phyloP scores from a whole-genome alignment of 129 eudicot species.

The Chrysanthemum makinoi region DNA sequence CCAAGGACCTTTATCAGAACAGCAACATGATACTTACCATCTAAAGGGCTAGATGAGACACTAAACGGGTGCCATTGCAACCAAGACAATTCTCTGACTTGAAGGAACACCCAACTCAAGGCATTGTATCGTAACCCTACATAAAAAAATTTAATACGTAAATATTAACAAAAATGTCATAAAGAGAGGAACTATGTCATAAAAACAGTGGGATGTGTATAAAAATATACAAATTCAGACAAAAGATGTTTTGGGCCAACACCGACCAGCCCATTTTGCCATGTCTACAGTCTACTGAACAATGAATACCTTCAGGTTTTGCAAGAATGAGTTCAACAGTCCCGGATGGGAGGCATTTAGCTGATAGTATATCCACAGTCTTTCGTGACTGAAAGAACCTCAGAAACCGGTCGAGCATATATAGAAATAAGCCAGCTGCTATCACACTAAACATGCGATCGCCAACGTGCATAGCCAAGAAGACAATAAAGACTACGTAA shows the following conservation, averaged over 20 bases:
- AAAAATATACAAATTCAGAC: too few relatives aligned
- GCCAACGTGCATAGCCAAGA: conserved; percentile 81
- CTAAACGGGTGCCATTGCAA: conserved; percentile 98
- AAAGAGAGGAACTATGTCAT: not conserved
- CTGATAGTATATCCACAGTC: conserved; percentile 66
- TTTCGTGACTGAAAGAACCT: conserved; percentile 75
- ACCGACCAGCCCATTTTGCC: not conserved
- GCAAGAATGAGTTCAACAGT: conserved; percentile 70
- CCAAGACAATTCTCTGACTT: conserved; percentile 72
- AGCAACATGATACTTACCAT: conserved; percentile 64
- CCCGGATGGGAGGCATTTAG: conserved; percentile 74
- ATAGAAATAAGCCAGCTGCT: conserved; percentile 69
- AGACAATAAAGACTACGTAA: conserved; percentile 65
- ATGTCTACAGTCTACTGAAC: not conserved
- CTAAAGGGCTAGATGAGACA: conserved; percentile 81
- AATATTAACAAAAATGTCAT: not conserved
- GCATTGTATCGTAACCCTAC: conserved; percentile 74
- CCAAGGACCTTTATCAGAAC: conserved; percentile 81
- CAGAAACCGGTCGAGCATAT: conserved; percentile 85
- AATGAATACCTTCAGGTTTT: conserved; percentile 67
- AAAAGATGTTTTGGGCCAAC: not conserved
- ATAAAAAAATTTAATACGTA: conserved; percentile 11
- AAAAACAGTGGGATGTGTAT: not conserved
- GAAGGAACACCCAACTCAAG: conserved; percentile 72
- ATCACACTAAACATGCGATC: conserved; percentile 50